Evolutionary conservation across 2,329 filamentous ascomycete species (phyloP).

Genomic region (Colletotrichum trifolii): DNA sequence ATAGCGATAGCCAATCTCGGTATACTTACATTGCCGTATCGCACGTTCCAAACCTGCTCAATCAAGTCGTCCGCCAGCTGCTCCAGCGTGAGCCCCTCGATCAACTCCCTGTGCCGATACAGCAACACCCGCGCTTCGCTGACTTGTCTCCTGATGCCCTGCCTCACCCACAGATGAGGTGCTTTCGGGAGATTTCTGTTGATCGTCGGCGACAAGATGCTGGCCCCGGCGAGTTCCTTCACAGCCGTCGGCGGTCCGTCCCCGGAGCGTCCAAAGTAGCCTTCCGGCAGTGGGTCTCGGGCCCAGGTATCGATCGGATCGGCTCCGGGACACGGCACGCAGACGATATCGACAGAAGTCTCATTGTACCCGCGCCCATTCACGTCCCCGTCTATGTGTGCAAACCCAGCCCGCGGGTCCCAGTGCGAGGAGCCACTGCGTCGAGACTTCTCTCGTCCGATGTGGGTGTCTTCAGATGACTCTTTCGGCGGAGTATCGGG

Average conservation of each 20-base stretch:
- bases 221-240: slow-evolving; percentile 44
- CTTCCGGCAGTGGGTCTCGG: slow-evolving; percentile 59
- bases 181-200: slow-evolving; percentile 41
- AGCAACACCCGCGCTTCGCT: slow-evolving; percentile 61
- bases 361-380: slow-evolving; percentile 59
- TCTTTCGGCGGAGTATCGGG: not conserved
- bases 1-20: not conserved
- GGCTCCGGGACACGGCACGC: slow-evolving; percentile 65
- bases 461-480: slow-evolving; percentile 13
- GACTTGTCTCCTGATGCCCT: slow-evolving; percentile 61
- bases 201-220: slow-evolving; percentile 25
- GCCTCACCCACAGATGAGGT: slow-evolving; percentile 62
- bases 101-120: slow-evolving; percentile 59
- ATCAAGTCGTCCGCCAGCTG: slow-evolving; percentile 59
- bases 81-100: slow-evolving; percentile 55
- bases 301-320: slow-evolving; percentile 65
- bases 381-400: slow-evolving; percentile 55
- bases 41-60: slow-evolving; percentile 51
- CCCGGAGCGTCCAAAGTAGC: slow-evolving; percentile 55
- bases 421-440: slow-evolving; percentile 35
- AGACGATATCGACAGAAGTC: slow-evolving; percentile 64
- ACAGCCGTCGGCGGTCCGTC: slow-evolving; percentile 38
- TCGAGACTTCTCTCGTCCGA: not conserved
- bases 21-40: slow-evolving; percentile 44
- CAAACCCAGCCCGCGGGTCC: slow-evolving; percentile 52